Base-by-base conservation (phyloP, 192 early-diverging fungal genomes). In the Backusella circina region DNA sequence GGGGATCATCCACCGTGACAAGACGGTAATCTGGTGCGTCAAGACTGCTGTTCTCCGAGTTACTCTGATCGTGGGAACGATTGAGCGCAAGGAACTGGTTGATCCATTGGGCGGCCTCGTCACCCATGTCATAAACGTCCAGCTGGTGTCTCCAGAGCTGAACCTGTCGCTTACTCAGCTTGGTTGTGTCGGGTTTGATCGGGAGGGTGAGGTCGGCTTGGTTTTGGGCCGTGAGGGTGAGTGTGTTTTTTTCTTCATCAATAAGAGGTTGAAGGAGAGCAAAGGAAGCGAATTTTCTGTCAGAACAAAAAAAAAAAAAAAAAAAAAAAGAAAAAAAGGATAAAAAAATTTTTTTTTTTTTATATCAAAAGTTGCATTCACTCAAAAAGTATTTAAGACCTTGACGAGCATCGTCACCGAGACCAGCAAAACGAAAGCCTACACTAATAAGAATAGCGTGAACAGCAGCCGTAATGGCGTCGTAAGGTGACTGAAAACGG, bases 401-500 rank as follows among this genome's bases (percentile, higher is more conserved):
- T 75, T 67, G 39, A 1, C 69, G 64, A 1, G 80, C 89, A 16
- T 87, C 86, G 64, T 93, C 91, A 16, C 91, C 89, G 8, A 92
- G 65, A 16, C 89, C 91, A 21, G 86, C 78, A 32, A 91, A 82
- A 16, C 86, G 69, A 72, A 92, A 93, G 16, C 87, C 92, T n/a
- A 91, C 84, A 16, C 78, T 78, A 10, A 85, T 50, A 90, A 93
- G 89, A 38, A 86, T 86, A 28, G 89, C 86, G 57, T 92, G 91
- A 36, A 82, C 77, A 15, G 86, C 67, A 9, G 83, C 84, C 3
- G 87, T 82, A 1, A 90, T 73, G 10, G 73, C 86, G 44, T 90
- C 89, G 30, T 86, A 81, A 16, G 79, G 67, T 5, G 74, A 82
- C n/a, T 72, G 77, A 57, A 82, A 79, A 21, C 72, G 38, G 4